A percentile compares a stretch with the other conserved stretches of the same genome.
These are phyloP conservation scores for Grigorovia humatica DNA, from an alignment of 805 yeast species.

Conservation along the genomic window DNA sequence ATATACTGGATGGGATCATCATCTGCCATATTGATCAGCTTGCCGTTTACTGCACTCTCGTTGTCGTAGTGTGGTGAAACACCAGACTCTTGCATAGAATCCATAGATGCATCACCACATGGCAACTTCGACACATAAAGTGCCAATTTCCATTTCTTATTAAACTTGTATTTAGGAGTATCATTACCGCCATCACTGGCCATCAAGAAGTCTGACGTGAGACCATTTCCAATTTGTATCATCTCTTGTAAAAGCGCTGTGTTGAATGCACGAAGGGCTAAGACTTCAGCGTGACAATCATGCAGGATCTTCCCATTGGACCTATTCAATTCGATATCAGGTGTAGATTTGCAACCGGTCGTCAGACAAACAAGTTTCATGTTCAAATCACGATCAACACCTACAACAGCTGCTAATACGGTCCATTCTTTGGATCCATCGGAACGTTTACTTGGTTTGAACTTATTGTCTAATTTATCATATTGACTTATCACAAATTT, in stretches of 20 bases:
- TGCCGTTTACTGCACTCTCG: slow-evolving; percentile 2
- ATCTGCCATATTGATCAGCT: slow-evolving; percentile 12
- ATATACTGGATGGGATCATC: slow-evolving; percentile 20
- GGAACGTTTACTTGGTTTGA: slow-evolving; percentile 51
- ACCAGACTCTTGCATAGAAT: slow-evolving; percentile 14
- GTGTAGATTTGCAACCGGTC: slow-evolving; percentile 77
- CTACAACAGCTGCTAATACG: slow-evolving; percentile 64
- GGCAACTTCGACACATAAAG: slow-evolving; percentile 69
- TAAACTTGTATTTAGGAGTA: slow-evolving; percentile 24
- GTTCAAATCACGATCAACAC: slow-evolving; percentile 11
- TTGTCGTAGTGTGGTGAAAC: background rate
- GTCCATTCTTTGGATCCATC: slow-evolving; percentile 76
- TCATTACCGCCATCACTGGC: background rate
- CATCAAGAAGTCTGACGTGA: slow-evolving; percentile 7
- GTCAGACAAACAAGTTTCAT: slow-evolving; percentile 40
- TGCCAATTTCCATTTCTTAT: slow-evolving; percentile 36
- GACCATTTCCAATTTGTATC: slow-evolving; percentile 6
- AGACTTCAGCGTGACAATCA: slow-evolving; percentile 84
- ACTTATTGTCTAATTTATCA: slow-evolving; percentile 28
- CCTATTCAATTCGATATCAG: slow-evolving; percentile 37
- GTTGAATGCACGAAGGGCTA: slow-evolving; percentile 65
- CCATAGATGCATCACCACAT: slow-evolving; percentile 84
- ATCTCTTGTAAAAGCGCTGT: slow-evolving; percentile 44
- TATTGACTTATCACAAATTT: slow-evolving; percentile 20
- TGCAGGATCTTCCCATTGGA: slow-evolving; percentile 58